Conservation (phyloP, 306 rosid species). For the Betula pendula region DNA sequence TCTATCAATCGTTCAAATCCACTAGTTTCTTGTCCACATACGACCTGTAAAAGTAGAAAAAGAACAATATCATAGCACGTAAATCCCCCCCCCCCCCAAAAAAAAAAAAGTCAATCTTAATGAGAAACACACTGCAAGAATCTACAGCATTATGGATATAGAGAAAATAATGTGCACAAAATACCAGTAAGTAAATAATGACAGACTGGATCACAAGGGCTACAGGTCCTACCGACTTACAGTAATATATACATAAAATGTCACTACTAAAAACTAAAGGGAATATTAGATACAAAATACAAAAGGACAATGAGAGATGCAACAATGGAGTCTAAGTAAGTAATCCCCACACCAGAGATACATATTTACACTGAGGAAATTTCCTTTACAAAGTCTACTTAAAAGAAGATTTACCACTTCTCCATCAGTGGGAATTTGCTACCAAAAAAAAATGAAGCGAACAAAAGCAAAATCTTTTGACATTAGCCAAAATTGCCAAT, state of each 20-base stretch:
- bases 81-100: not conserved
- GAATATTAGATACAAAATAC: not conserved
- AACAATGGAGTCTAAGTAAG: not conserved
- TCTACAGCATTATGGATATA: no score
- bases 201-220: no score
- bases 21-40: conserved; percentile 20
- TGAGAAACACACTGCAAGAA: no score
- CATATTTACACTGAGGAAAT: not conserved
- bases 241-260: not conserved
- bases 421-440: not conserved
- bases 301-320: not conserved
- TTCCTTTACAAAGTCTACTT: not conserved
- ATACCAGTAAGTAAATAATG: no score
- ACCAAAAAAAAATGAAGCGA: not conserved
- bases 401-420: not conserved
- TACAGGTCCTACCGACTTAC: not conserved
- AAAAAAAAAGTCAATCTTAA: no score
- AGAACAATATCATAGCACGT: not conserved
- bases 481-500: not conserved
- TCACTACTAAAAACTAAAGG: not conserved
- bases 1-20: conserved; percentile 40
- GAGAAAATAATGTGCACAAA: no score
- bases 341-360: not conserved
- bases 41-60: conserved; percentile 19
- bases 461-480: not conserved